Conservation (phyloP, 2,329 filamentous ascomycete genomes). For the Aspergillus felis region DNA sequence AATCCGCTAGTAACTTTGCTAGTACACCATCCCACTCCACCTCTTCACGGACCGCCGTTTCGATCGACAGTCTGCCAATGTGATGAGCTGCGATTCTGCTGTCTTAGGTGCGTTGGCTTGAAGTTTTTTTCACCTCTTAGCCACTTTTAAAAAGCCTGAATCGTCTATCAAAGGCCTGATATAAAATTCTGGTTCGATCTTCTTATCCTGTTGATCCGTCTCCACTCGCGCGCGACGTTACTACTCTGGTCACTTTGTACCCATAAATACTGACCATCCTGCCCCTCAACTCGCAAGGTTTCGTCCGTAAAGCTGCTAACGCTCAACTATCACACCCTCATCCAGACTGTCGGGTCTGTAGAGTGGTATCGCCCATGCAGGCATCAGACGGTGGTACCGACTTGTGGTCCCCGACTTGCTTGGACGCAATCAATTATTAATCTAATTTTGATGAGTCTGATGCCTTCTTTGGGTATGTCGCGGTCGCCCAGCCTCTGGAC, state of each 20-base stretch:
- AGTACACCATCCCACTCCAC: neutral
- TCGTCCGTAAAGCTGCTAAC: constrained; percentile 14
- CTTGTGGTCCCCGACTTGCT: neutral
- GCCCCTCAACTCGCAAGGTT: neutral
- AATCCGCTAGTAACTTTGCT: neutral
- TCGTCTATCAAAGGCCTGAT: neutral
- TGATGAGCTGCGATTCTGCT: constrained; percentile 14
- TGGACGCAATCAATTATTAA: neutral
- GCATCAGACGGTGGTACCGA: constrained; percentile 8
- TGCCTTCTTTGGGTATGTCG: neutral
- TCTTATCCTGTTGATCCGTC: neutral
- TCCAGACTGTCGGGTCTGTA: constrained; percentile 24
- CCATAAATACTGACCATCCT: neutral
- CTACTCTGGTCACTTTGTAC: neutral
- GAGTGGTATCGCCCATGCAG: constrained; percentile 14
- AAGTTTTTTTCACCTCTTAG: neutral
- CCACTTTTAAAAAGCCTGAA: neutral
- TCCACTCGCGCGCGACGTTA: neutral
- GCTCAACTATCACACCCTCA: constrained; percentile 22
- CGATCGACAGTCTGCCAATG: constrained; percentile 13
- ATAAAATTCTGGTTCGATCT: neutral
- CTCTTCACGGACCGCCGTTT: constrained; percentile 12
- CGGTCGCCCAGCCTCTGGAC: neutral
- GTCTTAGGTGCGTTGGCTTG: neutral
- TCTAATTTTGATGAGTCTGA: neutral